phyloP scores from a whole-genome alignment of 2,329 filamentous ascomycete genomes.

The Colletotrichum sp. region DNA sequence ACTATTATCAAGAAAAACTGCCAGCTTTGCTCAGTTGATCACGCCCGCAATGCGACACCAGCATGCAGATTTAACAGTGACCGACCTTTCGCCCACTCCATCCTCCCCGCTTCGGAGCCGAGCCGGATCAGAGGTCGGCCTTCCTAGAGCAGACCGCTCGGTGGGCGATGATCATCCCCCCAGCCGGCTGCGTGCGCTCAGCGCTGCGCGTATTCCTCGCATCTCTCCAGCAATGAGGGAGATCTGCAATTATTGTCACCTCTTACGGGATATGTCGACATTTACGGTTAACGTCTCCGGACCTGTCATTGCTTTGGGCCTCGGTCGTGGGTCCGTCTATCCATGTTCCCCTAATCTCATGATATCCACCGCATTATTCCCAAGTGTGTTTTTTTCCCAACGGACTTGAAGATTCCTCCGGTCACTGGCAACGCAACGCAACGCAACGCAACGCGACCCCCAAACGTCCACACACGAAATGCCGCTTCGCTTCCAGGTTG shows the following conservation, averaged over 20 bases:
- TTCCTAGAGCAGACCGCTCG: neutral
- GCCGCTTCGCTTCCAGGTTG: neutral
- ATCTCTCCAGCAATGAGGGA: neutral
- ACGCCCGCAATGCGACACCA: neutral
- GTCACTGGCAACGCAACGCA: neutral
- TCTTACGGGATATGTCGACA: neutral
- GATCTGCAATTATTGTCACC: neutral
- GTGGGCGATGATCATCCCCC: neutral
- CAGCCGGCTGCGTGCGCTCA: neutral
- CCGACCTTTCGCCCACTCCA: neutral
- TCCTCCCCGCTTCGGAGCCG: slow-evolving; percentile 1
- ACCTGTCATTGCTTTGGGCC: neutral
- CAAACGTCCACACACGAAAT: neutral
- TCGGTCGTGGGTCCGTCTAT: neutral
- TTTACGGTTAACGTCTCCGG: slow-evolving; percentile 3
- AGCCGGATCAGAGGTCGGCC: neutral
- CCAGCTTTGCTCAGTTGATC: neutral
- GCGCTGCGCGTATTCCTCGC: neutral
- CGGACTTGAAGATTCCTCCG: neutral
- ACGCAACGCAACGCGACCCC: neutral
- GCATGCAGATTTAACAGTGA: neutral
- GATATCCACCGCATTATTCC: neutral
- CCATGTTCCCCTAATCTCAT: neutral
- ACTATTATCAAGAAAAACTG: neutral
- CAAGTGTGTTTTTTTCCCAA: neutral